A percentile compares a stretch with the other conserved stretches of the same genome.
Conservation (phyloP, 768 basidiomycete genomes). For the Termitomyces sp. region DNA sequence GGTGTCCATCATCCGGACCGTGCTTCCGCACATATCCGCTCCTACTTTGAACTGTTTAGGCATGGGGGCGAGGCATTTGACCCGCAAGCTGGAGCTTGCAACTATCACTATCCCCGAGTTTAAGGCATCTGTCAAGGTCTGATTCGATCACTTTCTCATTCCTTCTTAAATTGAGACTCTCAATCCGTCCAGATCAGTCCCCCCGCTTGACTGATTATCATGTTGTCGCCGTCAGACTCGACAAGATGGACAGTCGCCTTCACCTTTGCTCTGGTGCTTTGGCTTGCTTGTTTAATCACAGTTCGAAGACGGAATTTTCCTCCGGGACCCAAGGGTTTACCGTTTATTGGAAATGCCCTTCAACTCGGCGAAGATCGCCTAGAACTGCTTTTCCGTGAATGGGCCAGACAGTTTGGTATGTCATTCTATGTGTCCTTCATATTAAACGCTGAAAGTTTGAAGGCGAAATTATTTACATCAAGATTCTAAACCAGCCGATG, state of each 20-base stretch:
- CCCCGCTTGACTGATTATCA: not conserved
- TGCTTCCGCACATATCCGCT: conserved; percentile 8
- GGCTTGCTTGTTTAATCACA: conserved; percentile 18
- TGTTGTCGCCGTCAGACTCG: conserved; percentile 3
- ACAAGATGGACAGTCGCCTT: conserved; percentile 8
- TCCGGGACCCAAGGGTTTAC: conserved; percentile 41
- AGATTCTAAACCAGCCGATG: conserved; percentile 39
- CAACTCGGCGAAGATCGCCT: conserved; percentile 36
- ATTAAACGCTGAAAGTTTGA: not conserved
- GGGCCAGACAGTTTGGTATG: conserved; percentile 39
- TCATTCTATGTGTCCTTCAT: not conserved
- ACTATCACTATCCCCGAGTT: conserved; percentile 5
- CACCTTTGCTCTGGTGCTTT: conserved; percentile 5
- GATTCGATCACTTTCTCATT: conserved; percentile 12
- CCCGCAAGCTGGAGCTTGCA: conserved; percentile 2
- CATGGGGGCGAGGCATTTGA: conserved; percentile 4
- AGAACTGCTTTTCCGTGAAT: conserved; percentile 34
- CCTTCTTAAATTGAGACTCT: conserved; percentile 10
- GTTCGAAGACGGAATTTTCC: conserved; percentile 26
- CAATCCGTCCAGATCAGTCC: not conserved
- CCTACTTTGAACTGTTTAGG: conserved; percentile 6
- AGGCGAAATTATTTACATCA: conserved; percentile 39
- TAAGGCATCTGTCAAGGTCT: conserved; percentile 5
- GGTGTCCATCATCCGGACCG: conserved; percentile 12
- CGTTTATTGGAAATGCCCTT: conserved; percentile 42